Conservation (phyloP, 306 rosid species). For the Vicia sativa region DNA sequence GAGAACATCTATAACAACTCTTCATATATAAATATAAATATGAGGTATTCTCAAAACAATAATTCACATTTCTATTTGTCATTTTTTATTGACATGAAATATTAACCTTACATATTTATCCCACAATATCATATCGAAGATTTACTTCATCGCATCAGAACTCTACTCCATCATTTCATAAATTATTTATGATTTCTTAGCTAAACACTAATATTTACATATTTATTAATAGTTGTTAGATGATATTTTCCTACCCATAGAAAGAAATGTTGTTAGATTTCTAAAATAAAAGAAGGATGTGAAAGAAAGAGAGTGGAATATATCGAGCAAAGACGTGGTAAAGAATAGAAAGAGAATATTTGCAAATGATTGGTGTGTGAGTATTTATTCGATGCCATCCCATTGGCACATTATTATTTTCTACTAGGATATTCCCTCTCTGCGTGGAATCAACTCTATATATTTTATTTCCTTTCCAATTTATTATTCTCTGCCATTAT, state of each 20-base stretch:
- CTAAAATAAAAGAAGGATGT: not conserved
- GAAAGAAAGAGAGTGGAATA: not conserved
- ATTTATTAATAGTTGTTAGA: too few relatives aligned
- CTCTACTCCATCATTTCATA: too few relatives aligned
- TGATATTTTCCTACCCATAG: not conserved
- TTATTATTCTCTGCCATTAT: conserved; percentile 34
- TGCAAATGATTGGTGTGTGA: conserved; percentile 32
- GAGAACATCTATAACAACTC: too few relatives aligned
- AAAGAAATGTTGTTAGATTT: conserved; percentile 11
- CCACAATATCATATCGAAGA: too few relatives aligned
- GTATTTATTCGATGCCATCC: conserved; percentile 34
- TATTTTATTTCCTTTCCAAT: not conserved
- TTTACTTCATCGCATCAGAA: too few relatives aligned
- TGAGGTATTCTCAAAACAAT: too few relatives aligned
- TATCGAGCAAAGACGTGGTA: conserved; percentile 6
- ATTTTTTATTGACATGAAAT: too few relatives aligned
- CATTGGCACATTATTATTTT: conserved; percentile 32
- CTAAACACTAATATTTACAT: too few relatives aligned
- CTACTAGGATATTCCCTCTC: conserved; percentile 51
- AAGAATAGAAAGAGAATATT: conserved; percentile 18
- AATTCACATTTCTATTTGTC: too few relatives aligned
- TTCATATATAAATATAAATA: too few relatives aligned
- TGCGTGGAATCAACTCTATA: conserved; percentile 38
- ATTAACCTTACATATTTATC: too few relatives aligned
- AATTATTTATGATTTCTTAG: too few relatives aligned